Evolutionary conservation across 306 rosid species (phyloP), one percentile per base, ranked within the genome.

Genomic region (Luffa acutangula): DNA sequence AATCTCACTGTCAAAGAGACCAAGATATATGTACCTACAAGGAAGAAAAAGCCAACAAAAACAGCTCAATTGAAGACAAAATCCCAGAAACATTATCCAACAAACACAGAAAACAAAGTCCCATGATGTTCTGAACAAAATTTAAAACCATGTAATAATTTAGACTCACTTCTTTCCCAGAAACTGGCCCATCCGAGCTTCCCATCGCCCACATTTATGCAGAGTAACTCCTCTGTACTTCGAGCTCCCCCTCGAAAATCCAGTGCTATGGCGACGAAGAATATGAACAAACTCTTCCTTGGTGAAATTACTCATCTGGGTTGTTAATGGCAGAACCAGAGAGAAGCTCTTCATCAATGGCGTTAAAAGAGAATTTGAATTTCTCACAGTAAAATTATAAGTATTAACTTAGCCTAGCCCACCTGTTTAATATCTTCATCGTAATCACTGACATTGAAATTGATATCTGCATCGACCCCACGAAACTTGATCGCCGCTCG

Each of bases 121-220:
- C 39, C 10, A 71, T 10, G 13, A 41, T 41, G 75, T 41, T 67
- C 51, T 45, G 56, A 43, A 25, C 12, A 62, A 34, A 48, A 7
- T 12, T 14, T 20, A 41, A 58, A 34, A 18, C 2, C 58, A 57
- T 39, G 8, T 48, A 48, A 72, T 48, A 70, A 82, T 54, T 34
- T 39, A 37, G 80, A 36, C 96, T 85, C 81, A 94, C 98, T 94
- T 94, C 82, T 91, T 94, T 36, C 97, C 97, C 46, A 94, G 88
- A 84, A 94, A 87, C 89, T 94, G 98, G 43, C 98, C 98, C 98
- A 94, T 92, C 1, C 97, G 96, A 86, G 98, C 97, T 86, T 94
- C 98, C 98, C 98, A 94, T 79, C 98, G 85, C 17, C 98, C 98
- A 20, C 98, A 94, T 90, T 94, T 94, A 85, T 94, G 98, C 75